These are phyloP conservation scores for Pulveroboletus sp. DNA, from an alignment of 768 basidiomycete species.

Conservation along the genomic window DNA sequence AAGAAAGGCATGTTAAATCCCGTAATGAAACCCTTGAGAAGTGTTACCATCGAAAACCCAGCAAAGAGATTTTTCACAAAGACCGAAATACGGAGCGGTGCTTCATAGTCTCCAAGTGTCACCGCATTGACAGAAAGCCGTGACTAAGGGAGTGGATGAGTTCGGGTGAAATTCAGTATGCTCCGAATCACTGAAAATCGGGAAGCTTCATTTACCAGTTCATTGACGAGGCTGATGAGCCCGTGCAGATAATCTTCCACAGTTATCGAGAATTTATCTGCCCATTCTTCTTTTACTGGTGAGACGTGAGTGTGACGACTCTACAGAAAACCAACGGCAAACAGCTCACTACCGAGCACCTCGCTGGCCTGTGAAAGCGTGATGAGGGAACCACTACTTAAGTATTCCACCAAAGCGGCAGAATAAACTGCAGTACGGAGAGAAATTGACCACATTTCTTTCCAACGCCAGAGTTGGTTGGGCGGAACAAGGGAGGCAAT, in stretches of 20 bases:
- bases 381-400: constrained; percentile 54
- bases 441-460: constrained; percentile 75
- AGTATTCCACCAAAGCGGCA: constrained; percentile 61
- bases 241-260: constrained; percentile 83
- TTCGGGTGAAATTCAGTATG: not conserved
- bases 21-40: not conserved
- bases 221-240: constrained; percentile 72
- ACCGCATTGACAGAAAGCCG: constrained; percentile 76
- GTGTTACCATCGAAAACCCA: constrained; percentile 74
- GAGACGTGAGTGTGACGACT: constrained; percentile 4
- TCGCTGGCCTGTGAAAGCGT: constrained; percentile 49
- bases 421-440: constrained; percentile 63
- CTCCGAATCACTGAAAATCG: not conserved
- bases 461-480: constrained; percentile 81
- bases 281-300: constrained; percentile 67
- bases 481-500: constrained; percentile 60
- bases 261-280: constrained; percentile 55
- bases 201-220: constrained; percentile 50
- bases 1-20: constrained; percentile 3
- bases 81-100: constrained; percentile 68
- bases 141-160: constrained; percentile 43
- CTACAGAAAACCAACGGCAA: not conserved
- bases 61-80: constrained; percentile 80
- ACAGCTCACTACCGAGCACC: constrained; percentile 60
- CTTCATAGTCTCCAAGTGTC: constrained; percentile 76